Base-by-base conservation (phyloP, 257 asterid genomes). In the Primulina eburnea region DNA sequence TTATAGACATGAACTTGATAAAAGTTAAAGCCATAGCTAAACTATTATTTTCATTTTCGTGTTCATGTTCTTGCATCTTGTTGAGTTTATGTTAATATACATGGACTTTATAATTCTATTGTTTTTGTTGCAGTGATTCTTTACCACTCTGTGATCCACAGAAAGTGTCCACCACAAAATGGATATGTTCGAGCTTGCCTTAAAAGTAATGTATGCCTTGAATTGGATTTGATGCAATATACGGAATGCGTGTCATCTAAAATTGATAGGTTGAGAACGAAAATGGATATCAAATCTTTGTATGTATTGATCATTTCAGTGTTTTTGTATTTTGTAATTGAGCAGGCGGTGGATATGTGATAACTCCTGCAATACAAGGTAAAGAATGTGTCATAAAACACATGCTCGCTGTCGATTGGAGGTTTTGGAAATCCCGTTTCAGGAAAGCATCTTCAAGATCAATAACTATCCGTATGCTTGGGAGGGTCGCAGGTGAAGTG, bases 331-430 rank as follows among this genome's bases (percentile, higher is more conserved):
- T 43, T 43, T 64, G 21, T 50, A 35, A 73, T 24, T 11, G 24
- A 74, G 61, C 79, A 92, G 98, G 98, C 76, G 97, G 98, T 70
- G 98, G 98, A 57, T 86, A 81, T 62, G 96, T 92, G 65, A 81
- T 92, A 72, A 76, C 78, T 74, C 98, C 98, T 2, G 67, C 78
- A 66, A 85, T 84, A 53, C 86, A 90, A 68, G 97, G 92, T 50
- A 88, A 83, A 73, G 86, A 84, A 60, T 85, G 93, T 50, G 83
- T 88, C 20, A 80, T 92, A 38, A 88, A 86, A 67, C 87, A 88
- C 83, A 92, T 92, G 98, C 89, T 92, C 40, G 86, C 96, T 47
- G 82, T 88, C 70, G 95, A 90, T 83, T 92, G 98, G 98, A 85
- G 75, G 82, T 88, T 80, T 68, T 92, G 92, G 95, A 90, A 83